Conservation (phyloP, 345 rosid species). For the Gossypium mustelinum region DNA sequence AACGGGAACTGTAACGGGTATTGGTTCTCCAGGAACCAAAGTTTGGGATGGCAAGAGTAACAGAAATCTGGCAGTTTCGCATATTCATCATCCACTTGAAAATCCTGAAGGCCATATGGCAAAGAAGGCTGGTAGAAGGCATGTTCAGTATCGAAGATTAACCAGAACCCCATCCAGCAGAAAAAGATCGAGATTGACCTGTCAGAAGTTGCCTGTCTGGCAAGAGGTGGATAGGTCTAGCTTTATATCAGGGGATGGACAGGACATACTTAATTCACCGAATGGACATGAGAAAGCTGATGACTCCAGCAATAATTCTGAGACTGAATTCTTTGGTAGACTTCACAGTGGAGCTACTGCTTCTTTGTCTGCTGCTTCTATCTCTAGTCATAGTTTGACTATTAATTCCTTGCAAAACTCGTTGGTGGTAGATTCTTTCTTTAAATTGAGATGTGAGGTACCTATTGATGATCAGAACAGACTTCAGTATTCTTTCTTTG, state of each 20-base stretch:
- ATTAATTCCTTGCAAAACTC: conserved; percentile 47
- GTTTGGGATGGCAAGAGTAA: conserved; percentile 95
- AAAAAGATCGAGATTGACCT: conserved; percentile 58
- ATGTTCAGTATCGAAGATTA: conserved; percentile 43
- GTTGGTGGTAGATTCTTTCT: conserved; percentile 66
- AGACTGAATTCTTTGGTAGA: conserved; percentile 52
- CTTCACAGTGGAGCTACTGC: conserved; percentile 66
- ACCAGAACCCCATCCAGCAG: conserved; percentile 46
- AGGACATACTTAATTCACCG: conserved; percentile 45
- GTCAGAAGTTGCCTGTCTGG: conserved; percentile 51
- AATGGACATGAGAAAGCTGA: conserved; percentile 39
- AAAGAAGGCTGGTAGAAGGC: conserved; percentile 49
- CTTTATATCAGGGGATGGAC: conserved; percentile 80
- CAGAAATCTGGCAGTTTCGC: conserved; percentile 62
- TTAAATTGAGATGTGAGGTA: conserved; percentile 96
- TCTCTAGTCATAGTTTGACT: conserved; percentile 33
- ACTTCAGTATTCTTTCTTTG: background rate
- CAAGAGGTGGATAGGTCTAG: conserved; percentile 75
- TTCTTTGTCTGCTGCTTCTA: conserved; percentile 50
- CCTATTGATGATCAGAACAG: conserved; percentile 18
- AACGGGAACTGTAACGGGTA: conserved; percentile 56
- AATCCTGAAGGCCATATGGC: conserved; percentile 41
- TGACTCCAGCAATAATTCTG: conserved; percentile 71
- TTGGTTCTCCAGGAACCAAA: conserved; percentile 86
- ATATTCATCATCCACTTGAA: conserved; percentile 97